A percentile compares a stretch with the other conserved stretches of the same genome.
Evolutionary conservation across 2,329 filamentous ascomycete species (phyloP).

Genomic region (Colletotrichum neosansevieriae): DNA sequence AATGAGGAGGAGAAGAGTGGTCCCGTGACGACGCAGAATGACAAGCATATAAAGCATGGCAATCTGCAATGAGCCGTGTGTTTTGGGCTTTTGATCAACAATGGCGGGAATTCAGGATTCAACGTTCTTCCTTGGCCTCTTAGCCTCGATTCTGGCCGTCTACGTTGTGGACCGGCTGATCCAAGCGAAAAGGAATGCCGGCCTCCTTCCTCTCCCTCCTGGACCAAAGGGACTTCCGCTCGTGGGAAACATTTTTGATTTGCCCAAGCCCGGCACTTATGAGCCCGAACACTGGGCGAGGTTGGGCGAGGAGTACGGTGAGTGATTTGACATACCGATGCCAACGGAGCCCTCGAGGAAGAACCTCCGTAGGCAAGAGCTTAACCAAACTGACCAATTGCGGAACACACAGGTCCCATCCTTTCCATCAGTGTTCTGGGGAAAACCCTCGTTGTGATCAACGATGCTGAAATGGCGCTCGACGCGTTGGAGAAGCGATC

Average conservation of each 20-base stretch:
- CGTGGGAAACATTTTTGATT: slow-evolving; percentile 59
- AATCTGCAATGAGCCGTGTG: not conserved
- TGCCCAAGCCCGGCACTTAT: slow-evolving; percentile 50
- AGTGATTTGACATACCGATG: not conserved
- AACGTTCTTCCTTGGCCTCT: not conserved
- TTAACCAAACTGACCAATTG: no score
- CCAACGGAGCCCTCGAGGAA: no score
- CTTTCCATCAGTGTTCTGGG: slow-evolving; percentile 53
- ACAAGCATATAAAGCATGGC: no score
- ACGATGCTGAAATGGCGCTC: slow-evolving; percentile 50
- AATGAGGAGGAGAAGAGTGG: no score
- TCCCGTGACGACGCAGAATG: not conserved
- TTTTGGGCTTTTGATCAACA: not conserved
- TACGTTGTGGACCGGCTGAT: not conserved
- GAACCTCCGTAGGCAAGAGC: no score
- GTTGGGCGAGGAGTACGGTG: slow-evolving; percentile 50
- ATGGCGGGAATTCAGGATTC: not conserved
- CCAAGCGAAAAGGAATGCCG: not conserved
- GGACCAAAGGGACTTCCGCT: slow-evolving; percentile 53
- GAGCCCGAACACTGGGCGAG: slow-evolving; percentile 51
- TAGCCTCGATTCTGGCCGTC: not conserved
- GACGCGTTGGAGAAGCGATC: slow-evolving; percentile 55
- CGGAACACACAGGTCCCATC: slow-evolving; percentile 36
- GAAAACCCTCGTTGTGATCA: slow-evolving; percentile 56
- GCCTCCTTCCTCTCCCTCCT: slow-evolving; percentile 39